Evolutionary conservation across 495 filamentous ascomycete genomes (phyloP).

Genomic region (Penicilliopsis zonata): DNA sequence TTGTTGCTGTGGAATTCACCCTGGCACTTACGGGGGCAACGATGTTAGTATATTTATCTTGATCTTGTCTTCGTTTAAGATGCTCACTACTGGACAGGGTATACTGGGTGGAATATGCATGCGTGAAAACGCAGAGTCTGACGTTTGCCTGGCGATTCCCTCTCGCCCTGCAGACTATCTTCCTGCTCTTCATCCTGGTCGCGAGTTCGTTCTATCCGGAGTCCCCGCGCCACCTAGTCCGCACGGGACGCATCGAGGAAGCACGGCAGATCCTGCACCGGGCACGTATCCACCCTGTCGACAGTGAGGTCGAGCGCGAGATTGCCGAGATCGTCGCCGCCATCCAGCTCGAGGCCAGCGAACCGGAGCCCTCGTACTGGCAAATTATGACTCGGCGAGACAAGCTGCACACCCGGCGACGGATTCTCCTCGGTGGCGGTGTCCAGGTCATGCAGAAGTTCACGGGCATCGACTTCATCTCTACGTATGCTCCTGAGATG

Average conservation of each 20-base stretch:
- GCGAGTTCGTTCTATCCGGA: slow-evolving; percentile 27
- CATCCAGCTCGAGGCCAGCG: slow-evolving; percentile 16
- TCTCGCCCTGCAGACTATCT: slow-evolving; percentile 42
- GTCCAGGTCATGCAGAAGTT: slow-evolving; percentile 36
- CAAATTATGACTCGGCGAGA: too few relatives aligned
- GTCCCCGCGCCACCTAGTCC: slow-evolving; percentile 25
- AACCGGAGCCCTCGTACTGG: too few relatives aligned
- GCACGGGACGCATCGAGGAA: slow-evolving; percentile 25
- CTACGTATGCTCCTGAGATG: slow-evolving; percentile 16
- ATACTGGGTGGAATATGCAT: too few relatives aligned
- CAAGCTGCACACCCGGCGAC: slow-evolving; percentile 21
- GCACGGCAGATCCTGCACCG: slow-evolving; percentile 38
- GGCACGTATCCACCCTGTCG: slow-evolving; percentile 19
- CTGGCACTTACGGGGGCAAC: too few relatives aligned
- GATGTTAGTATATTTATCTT: too few relatives aligned
- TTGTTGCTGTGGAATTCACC: too few relatives aligned
- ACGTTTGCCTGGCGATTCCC: slow-evolving; percentile 39
- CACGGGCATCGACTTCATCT: slow-evolving; percentile 27
- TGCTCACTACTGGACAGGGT: too few relatives aligned
- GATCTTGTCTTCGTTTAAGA: too few relatives aligned
- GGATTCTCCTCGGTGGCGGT: slow-evolving; percentile 31
- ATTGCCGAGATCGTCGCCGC: slow-evolving; percentile 12
- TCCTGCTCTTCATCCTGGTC: slow-evolving; percentile 31
- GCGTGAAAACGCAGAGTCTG: too few relatives aligned
- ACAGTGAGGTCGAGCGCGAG: slow-evolving; percentile 14